These are phyloP conservation scores for Logfia minima DNA, from an alignment of 129 eudicot species.

Conservation along the genomic window DNA sequence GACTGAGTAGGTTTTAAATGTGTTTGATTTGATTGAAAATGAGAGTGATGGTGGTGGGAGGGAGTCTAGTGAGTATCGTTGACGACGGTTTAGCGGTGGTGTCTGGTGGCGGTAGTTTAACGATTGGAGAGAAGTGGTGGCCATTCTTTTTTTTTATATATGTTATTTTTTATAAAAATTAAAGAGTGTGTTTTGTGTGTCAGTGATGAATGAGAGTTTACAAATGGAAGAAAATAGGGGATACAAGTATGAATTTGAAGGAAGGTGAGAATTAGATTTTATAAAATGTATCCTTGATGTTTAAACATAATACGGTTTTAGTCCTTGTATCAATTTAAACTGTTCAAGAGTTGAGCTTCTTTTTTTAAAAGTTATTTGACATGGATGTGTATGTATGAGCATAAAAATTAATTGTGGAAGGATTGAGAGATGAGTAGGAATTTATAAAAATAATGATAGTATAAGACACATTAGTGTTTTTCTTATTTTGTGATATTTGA, in stretches of 20 bases:
- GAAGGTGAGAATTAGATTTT: not conserved
- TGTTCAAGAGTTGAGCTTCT: no score
- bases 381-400: no score
- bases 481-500: no score
- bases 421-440: no score
- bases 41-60: not conserved
- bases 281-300: not conserved
- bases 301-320: not conserved
- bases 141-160: conserved; percentile 41
- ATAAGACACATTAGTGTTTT: no score
- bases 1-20: conserved; percentile 8
- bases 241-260: not conserved
- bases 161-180: not conserved
- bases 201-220: not conserved
- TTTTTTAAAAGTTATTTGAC: no score
- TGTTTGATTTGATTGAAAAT: conserved; percentile 32
- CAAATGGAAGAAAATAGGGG: not conserved
- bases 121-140: conserved; percentile 66
- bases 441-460: no score
- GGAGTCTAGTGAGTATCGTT: conserved; percentile 17
- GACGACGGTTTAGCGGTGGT: conserved; percentile 34
- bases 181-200: not conserved
- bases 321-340: not conserved
- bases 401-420: no score
- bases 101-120: conserved; percentile 45